phyloP scores from a whole-genome alignment of 2,329 filamentous ascomycete species.

The Bipolaris gigantea region DNA sequence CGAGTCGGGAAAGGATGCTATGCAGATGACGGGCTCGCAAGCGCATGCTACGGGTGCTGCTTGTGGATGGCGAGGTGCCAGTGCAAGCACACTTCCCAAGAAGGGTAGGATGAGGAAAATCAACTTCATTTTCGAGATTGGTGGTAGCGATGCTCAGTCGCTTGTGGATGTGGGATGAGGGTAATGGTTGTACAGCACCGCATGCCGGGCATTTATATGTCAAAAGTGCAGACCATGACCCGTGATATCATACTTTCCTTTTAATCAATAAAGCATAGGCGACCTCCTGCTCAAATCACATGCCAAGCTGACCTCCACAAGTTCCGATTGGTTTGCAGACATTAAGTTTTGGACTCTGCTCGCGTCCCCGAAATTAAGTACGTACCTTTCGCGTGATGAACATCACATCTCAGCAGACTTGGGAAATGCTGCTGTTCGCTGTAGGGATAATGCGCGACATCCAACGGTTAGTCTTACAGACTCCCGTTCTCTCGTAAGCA shows the following conservation, averaged over 20 bases:
- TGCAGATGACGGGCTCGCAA: constrained; percentile 26
- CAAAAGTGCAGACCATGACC: neutral
- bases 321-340: neutral
- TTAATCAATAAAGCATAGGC: neutral
- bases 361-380: neutral
- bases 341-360: neutral
- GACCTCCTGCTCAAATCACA: neutral
- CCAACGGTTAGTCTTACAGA: neutral
- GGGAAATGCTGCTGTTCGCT: neutral
- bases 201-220: constrained; percentile 1
- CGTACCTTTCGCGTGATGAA: constrained; percentile 3
- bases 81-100: constrained; percentile 1
- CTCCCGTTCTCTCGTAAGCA: neutral
- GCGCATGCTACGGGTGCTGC: neutral
- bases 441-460: neutral
- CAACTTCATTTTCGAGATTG: constrained; percentile 1
- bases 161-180: neutral
- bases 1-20: constrained; percentile 28
- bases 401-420: neutral
- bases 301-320: constrained; percentile 4
- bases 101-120: constrained; percentile 2
- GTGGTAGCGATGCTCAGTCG: neutral
- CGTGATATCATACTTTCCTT: neutral
- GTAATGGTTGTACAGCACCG: neutral
- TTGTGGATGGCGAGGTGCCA: neutral